Evolutionary conservation across 192 early-diverging fungal genomes (phyloP).

Genomic region (Coemansia asiatica): DNA sequence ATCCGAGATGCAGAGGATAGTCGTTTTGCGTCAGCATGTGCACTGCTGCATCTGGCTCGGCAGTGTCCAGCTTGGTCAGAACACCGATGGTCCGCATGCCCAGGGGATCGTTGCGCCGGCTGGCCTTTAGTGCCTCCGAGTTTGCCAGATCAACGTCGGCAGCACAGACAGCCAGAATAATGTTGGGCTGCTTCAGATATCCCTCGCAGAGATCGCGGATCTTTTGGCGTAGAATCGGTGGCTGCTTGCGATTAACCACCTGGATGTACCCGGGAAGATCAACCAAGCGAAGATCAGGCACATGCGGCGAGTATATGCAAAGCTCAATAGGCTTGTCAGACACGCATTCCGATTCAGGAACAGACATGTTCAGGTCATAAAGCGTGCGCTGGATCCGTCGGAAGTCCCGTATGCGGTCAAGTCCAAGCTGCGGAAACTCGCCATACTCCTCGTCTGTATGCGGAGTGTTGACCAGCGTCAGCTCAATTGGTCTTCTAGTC

Average conservation of each 20-base stretch:
- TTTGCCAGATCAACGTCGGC: constrained; percentile 88
- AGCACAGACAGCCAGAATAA: constrained; percentile 80
- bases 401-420: constrained; percentile 90
- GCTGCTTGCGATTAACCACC: constrained; percentile 80
- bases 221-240: constrained; percentile 70
- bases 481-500: constrained; percentile 78
- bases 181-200: constrained; percentile 78
- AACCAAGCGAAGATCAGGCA: constrained; percentile 81
- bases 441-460: constrained; percentile 74
- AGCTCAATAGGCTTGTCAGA: constrained; percentile 82
- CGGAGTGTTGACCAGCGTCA: constrained; percentile 82
- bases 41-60: constrained; percentile 75
- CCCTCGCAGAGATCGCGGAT: constrained; percentile 83
- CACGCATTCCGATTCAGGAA: constrained; percentile 88
- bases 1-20: constrained; percentile 92
- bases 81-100: constrained; percentile 82
- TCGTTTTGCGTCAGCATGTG: constrained; percentile 85
- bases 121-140: constrained; percentile 76
- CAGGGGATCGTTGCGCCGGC: constrained; percentile 75
- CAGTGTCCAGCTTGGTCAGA: constrained; percentile 85
- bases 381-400: constrained; percentile 88
- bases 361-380: constrained; percentile 92
- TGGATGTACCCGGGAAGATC: constrained; percentile 88
- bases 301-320: constrained; percentile 79
- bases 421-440: constrained; percentile 79